Percentiles rank a stretch among this genome's conserved stretches.
Evolutionary conservation across 2,329 filamentous ascomycete species (phyloP).

Genomic region (Diplodia sapinea): DNA sequence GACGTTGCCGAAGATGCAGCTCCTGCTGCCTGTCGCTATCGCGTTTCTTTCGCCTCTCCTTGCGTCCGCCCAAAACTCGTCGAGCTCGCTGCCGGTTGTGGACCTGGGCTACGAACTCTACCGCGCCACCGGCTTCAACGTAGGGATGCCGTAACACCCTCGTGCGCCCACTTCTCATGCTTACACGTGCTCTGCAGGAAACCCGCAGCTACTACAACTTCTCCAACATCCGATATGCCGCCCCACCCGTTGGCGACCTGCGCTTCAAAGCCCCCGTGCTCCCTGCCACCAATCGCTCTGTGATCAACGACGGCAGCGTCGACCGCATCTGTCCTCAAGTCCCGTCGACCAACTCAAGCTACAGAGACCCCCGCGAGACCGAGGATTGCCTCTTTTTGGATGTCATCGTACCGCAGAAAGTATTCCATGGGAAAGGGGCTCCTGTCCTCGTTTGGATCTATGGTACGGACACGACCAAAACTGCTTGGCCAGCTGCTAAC

Average conservation of each 20-base stretch:
- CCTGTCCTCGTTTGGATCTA: slow-evolving; percentile 53
- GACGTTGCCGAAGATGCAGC: background rate
- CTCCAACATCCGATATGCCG: slow-evolving; percentile 63
- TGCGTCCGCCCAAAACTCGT: background rate
- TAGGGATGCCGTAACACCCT: slow-evolving; percentile 33
- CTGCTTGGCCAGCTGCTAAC: background rate
- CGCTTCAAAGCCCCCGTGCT: slow-evolving; percentile 57
- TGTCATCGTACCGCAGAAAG: slow-evolving; percentile 44
- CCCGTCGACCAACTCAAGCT: background rate
- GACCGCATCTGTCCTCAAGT: slow-evolving; percentile 24
- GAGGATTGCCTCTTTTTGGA: slow-evolving; percentile 52
- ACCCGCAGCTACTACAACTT: slow-evolving; percentile 58
- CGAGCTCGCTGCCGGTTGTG: slow-evolving; percentile 50
- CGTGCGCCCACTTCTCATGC: background rate
- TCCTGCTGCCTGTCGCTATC: background rate
- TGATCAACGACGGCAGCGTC: slow-evolving; percentile 53
- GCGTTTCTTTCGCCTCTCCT: background rate
- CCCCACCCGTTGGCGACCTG: slow-evolving; percentile 58
- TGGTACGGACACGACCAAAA: slow-evolving; percentile 36
- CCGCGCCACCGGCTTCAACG: slow-evolving; percentile 54
- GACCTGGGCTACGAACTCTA: slow-evolving; percentile 63
- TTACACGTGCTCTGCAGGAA: slow-evolving; percentile 39
- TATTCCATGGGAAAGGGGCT: slow-evolving; percentile 42
- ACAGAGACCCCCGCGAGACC: slow-evolving; percentile 8
- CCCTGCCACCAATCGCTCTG: slow-evolving; percentile 51